These are phyloP conservation scores for Aaosphaeria arxii DNA, from an alignment of 2,329 filamentous ascomycete genomes.

Conservation along the genomic window DNA sequence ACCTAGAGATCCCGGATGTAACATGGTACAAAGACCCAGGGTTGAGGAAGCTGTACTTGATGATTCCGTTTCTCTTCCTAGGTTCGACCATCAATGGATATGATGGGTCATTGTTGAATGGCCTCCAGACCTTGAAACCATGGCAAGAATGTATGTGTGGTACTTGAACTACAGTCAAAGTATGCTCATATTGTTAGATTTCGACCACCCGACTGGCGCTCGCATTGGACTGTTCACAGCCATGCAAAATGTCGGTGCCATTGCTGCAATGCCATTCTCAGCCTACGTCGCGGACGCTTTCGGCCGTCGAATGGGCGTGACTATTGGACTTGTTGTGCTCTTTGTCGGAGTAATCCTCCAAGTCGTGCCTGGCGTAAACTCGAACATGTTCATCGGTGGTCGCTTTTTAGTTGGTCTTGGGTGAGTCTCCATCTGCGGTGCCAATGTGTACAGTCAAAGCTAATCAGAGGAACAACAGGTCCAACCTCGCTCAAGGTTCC, in stretches of 20 bases:
- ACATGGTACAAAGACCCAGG: constrained; percentile 31
- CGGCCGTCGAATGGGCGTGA: neutral
- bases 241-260: constrained; percentile 10
- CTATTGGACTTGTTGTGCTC: constrained; percentile 23
- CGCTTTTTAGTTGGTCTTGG: neutral
- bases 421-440: neutral
- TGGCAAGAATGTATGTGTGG: constrained; percentile 2
- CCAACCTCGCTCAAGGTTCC: neutral
- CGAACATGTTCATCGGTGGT: constrained; percentile 43
- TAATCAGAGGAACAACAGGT: neutral
- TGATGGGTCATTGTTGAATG: constrained; percentile 4
- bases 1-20: constrained; percentile 25
- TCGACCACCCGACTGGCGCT: constrained; percentile 6
- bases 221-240: constrained; percentile 12
- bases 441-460: too few species aligned
- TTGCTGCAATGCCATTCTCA: constrained; percentile 6
- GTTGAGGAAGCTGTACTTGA: constrained; percentile 26
- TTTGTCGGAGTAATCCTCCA: constrained; percentile 31
- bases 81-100: constrained; percentile 5
- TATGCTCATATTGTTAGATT: neutral
- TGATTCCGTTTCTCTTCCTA: constrained; percentile 31
- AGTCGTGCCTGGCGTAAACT: constrained; percentile 30
- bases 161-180: neutral
- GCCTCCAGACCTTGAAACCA: constrained; percentile 2
- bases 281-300: neutral